These are phyloP conservation scores for Taphrina populina DNA, from an alignment of 1,139 yeast species.

Conservation along the genomic window DNA sequence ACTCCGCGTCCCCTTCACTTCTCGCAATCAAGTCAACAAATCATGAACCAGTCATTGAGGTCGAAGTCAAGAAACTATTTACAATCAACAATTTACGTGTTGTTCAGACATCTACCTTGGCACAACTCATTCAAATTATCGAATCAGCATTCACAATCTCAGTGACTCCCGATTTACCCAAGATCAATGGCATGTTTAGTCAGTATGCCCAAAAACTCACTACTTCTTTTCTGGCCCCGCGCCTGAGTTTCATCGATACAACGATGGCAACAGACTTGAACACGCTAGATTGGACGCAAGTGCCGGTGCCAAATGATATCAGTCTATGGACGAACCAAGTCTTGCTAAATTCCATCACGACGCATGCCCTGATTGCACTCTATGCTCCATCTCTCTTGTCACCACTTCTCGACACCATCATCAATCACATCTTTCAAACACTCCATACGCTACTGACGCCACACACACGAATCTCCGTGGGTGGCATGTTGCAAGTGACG, in stretches of 20 bases:
- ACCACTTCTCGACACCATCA: conserved; percentile 51
- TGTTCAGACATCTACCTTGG: conserved; percentile 51
- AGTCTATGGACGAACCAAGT: conserved; percentile 55
- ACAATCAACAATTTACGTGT: conserved; percentile 54
- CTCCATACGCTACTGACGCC: neutral
- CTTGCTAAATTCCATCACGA: conserved; percentile 54
- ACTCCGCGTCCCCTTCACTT: conserved; percentile 7
- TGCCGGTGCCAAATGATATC: conserved; percentile 48
- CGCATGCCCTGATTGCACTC: conserved; percentile 55
- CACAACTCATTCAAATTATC: conserved; percentile 52
- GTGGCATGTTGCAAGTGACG: conserved; percentile 47
- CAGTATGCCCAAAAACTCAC: conserved; percentile 56
- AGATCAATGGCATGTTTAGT: conserved; percentile 51
- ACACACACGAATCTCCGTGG: conserved; percentile 44
- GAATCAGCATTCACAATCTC: conserved; percentile 53
- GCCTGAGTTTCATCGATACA: conserved; percentile 1
- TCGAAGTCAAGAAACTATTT: conserved; percentile 31
- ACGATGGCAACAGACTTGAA: conserved; percentile 49
- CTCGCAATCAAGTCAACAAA: neutral
- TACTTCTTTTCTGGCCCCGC: conserved; percentile 52
- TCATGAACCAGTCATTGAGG: neutral
- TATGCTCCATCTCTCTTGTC: conserved; percentile 52
- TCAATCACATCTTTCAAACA: conserved; percentile 45
- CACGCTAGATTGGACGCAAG: conserved; percentile 51
- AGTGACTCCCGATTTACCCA: conserved; percentile 48